Conservation (phyloP, 805 yeast species). For the Saccharomycopsis malanga region DNA sequence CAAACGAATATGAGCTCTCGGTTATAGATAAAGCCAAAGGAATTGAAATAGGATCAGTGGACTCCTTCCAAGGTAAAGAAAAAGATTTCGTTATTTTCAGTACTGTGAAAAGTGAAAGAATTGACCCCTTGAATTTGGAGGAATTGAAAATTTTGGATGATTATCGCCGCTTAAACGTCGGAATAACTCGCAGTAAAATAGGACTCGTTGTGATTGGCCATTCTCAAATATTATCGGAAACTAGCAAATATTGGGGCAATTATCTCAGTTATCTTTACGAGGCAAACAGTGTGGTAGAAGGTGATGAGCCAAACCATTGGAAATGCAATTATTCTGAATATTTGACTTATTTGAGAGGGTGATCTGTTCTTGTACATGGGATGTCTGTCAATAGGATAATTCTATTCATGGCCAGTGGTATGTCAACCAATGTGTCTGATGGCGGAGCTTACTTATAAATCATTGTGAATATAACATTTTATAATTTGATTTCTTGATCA, state of each 20-base stretch:
- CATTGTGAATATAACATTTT: too few relatives aligned
- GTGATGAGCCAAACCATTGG: conserved; percentile 7
- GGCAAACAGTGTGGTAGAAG: conserved; percentile 16
- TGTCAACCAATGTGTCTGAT: too few relatives aligned
- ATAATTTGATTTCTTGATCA: too few relatives aligned
- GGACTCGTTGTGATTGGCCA: conserved; percentile 41
- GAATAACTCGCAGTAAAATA: conserved; percentile 38
- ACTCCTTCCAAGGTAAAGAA: conserved; percentile 42
- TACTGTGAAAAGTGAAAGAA: conserved; percentile 30
- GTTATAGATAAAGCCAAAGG: conserved; percentile 35
- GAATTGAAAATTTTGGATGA: conserved; percentile 23
- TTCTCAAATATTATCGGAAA: conserved; percentile 24
- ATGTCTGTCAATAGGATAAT: too few relatives aligned
- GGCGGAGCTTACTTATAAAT: too few relatives aligned
- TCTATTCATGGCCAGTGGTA: too few relatives aligned
- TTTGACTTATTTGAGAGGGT: conserved; percentile 15
- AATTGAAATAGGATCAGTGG: conserved; percentile 29
- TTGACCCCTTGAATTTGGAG: conserved; percentile 9
- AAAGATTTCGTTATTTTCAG: conserved; percentile 36
- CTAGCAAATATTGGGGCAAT: conserved; percentile 13
- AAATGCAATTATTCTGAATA: conserved; percentile 11
- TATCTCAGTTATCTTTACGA: conserved; percentile 21
- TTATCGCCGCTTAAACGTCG: conserved; percentile 39
- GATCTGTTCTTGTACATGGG: too few relatives aligned
- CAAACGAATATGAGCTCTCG: conserved; percentile 28